Conservation (phyloP, 2,329 filamentous ascomycete genomes). For the Cytospora piceicola region DNA sequence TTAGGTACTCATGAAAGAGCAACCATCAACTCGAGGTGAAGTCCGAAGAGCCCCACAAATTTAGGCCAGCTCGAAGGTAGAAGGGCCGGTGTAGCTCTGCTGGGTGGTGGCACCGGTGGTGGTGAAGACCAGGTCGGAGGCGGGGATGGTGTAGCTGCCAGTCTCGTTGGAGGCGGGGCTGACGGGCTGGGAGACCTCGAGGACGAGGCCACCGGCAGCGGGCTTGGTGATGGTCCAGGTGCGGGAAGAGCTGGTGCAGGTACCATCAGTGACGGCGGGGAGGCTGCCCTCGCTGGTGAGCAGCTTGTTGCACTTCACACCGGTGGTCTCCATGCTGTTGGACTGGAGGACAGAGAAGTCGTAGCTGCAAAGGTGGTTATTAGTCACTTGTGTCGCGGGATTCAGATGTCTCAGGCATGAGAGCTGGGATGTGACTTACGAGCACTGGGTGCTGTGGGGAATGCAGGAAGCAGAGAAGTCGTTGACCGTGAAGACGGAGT, state of each 20-base stretch:
- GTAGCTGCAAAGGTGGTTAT: constrained; percentile 16
- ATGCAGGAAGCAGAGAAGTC: constrained; percentile 24
- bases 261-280: constrained; percentile 38
- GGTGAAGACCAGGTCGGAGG: constrained; percentile 32
- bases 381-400: neutral
- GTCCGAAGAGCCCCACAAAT: neutral
- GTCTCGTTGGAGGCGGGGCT: constrained; percentile 35
- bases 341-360: constrained; percentile 16
- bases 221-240: constrained; percentile 37
- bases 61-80: constrained; percentile 31
- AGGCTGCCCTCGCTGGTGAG: constrained; percentile 33
- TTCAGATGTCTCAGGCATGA: neutral
- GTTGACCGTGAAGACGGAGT: constrained; percentile 13
- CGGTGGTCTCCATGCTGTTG: constrained; percentile 19
- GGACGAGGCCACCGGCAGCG: constrained; percentile 35
- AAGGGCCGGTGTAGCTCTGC: constrained; percentile 39
- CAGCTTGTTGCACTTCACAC: constrained; percentile 11
- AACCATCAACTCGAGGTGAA: neutral
- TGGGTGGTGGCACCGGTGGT: constrained; percentile 28
- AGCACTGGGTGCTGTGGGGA: constrained; percentile 25
- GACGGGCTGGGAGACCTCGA: constrained; percentile 38
- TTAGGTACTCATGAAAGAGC: neutral
- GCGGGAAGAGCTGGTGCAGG: constrained; percentile 38
- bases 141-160: constrained; percentile 37
- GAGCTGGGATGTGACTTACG: constrained; percentile 12